Percentiles rank a stretch among this genome's conserved stretches.
phyloP scores from a whole-genome alignment of 495 filamentous ascomycete species.

The Penicillium coprophilum region DNA sequence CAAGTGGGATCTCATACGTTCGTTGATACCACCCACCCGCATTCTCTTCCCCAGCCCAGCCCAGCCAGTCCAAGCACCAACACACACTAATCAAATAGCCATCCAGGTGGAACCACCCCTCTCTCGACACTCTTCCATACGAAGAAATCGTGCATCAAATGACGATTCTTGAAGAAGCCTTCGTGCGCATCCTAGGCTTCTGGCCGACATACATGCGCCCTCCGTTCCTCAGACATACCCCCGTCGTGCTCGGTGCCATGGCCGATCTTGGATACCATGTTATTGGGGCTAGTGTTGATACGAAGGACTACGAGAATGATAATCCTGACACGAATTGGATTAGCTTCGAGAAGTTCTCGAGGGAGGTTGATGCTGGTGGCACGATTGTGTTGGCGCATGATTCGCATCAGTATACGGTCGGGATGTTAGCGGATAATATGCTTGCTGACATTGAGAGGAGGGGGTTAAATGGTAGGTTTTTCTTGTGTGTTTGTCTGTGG shows the following conservation, averaged over 20 bases:
- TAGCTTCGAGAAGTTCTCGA: constrained; percentile 33
- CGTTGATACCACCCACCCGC: constrained; percentile 7
- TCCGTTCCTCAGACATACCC: constrained; percentile 40
- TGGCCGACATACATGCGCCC: constrained; percentile 71
- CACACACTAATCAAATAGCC: constrained; percentile 1
- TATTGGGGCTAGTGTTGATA: constrained; percentile 45
- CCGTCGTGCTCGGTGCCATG: constrained; percentile 31
- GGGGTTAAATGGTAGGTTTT: constrained; percentile 35
- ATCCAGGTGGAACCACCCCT: constrained; percentile 56
- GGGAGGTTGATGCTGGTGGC: constrained; percentile 31
- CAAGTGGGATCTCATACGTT: constrained; percentile 79
- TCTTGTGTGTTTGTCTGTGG: background rate
- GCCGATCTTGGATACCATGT: constrained; percentile 42
- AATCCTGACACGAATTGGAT: constrained; percentile 22
- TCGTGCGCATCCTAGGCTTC: constrained; percentile 66
- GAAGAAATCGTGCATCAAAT: constrained; percentile 61
- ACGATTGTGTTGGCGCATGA: constrained; percentile 48
- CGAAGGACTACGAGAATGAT: constrained; percentile 46
- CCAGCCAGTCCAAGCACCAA: background rate
- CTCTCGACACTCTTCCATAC: constrained; percentile 55
- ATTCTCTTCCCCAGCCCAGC: background rate
- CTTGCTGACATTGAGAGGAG: constrained; percentile 30
- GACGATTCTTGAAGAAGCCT: constrained; percentile 65
- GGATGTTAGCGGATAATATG: constrained; percentile 36
- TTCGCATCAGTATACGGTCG: constrained; percentile 43